phyloP scores from a whole-genome alignment of 2,329 filamentous ascomycete species.

The Cordyceps fumosorosea region DNA sequence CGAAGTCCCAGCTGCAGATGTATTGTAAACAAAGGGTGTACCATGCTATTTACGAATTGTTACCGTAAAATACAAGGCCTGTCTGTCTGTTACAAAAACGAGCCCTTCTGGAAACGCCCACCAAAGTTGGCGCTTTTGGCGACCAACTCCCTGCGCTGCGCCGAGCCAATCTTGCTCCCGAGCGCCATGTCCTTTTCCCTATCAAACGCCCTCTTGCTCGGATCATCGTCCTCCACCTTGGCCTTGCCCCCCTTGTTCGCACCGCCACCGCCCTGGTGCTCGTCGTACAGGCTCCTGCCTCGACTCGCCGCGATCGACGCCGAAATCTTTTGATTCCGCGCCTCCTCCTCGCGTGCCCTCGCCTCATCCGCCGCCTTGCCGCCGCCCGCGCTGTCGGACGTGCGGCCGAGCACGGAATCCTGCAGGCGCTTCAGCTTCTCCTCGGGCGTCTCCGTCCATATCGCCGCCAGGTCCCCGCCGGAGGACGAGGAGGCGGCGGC shows the following conservation, averaged over 20 bases:
- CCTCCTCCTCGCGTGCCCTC: conserved; percentile 51
- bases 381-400: conserved; percentile 32
- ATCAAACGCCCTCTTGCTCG: conserved; percentile 83
- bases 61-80: not conserved
- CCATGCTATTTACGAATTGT: not conserved
- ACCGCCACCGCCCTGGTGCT: conserved; percentile 37
- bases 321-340: conserved; percentile 40
- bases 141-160: conserved; percentile 72
- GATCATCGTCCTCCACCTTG: conserved; percentile 77
- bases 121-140: conserved; percentile 76
- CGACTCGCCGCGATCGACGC: conserved; percentile 47
- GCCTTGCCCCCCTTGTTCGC: conserved; percentile 22
- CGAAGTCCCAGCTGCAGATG: not conserved
- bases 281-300: conserved; percentile 53
- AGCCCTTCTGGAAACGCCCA: conserved; percentile 74
- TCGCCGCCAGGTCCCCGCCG: conserved; percentile 46
- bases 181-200: conserved; percentile 88
- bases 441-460: conserved; percentile 90
- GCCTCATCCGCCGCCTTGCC: conserved; percentile 21
- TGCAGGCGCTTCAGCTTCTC: conserved; percentile 76
- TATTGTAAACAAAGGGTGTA: not conserved
- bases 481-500: conserved; percentile 22
- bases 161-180: conserved; percentile 62
- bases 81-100: conserved; percentile 39
- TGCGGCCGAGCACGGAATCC: conserved; percentile 73